Evolutionary conservation across 768 basidiomycete genomes (phyloP).

Genomic region (Hygrophoropsis aurantiaca): DNA sequence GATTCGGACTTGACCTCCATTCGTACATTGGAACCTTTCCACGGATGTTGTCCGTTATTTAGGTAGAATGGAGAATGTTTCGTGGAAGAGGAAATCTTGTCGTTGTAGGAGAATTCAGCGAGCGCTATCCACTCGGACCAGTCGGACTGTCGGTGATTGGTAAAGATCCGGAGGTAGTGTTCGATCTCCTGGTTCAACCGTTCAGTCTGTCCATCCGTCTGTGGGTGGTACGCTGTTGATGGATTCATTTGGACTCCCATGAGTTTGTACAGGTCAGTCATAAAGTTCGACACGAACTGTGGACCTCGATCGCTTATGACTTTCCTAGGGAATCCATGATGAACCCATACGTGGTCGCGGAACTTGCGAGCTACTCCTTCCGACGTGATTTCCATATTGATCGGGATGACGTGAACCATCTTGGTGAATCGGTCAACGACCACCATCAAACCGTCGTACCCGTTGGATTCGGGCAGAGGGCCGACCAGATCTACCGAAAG

Average conservation of each 20-base stretch:
- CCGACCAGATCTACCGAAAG: constrained; percentile 40
- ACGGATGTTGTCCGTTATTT: too few species aligned
- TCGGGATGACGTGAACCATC: too few species aligned
- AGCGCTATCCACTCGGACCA: constrained; percentile 23
- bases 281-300: constrained; percentile 22
- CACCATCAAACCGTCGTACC: constrained; percentile 36
- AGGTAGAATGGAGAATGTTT: too few species aligned
- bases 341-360: constrained; percentile 11
- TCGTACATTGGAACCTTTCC: too few species aligned
- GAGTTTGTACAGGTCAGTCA: constrained; percentile 21
- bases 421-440: not conserved
- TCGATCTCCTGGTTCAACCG: not conserved
- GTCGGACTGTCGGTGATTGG: constrained; percentile 19
- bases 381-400: too few species aligned
- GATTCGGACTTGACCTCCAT: too few species aligned
- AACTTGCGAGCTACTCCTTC: constrained; percentile 27
- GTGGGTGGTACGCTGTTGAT: constrained; percentile 45
- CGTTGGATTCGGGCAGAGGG: constrained; percentile 29
- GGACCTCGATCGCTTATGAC: constrained; percentile 9
- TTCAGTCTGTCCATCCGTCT: too few species aligned
- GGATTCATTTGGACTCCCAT: constrained; percentile 33
- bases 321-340: constrained; percentile 4
- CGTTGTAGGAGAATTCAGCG: constrained; percentile 33
- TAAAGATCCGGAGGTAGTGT: not conserved
- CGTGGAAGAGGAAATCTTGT: too few species aligned